phyloP scores from a whole-genome alignment of 495 filamentous ascomycete genomes.

The Collariella sp. region DNA sequence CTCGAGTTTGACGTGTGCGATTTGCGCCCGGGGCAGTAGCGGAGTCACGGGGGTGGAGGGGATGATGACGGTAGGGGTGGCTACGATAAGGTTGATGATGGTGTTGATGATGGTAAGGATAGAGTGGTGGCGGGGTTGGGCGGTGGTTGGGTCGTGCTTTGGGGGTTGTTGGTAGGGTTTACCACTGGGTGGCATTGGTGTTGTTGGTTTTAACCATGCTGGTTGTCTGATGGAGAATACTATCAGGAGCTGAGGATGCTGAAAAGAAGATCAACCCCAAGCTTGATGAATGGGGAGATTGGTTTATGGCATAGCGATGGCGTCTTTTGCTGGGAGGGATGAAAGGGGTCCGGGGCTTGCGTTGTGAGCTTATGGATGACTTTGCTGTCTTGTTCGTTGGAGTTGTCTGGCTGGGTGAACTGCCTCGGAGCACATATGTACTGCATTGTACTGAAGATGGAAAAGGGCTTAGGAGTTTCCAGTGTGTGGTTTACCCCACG shows the following conservation, averaged over 20 bases:
- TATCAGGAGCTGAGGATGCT: too few species aligned
- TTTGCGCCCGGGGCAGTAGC: slow-evolving; percentile 12
- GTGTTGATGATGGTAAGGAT: too few species aligned
- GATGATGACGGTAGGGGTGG: neutral
- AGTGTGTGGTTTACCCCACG: too few species aligned
- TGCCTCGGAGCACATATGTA: too few species aligned
- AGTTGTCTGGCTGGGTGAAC: too few species aligned
- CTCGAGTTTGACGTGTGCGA: slow-evolving; percentile 23
- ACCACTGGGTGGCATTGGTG: too few species aligned
- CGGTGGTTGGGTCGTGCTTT: neutral
- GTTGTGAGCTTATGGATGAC: too few species aligned
- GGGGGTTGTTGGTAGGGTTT: neutral
- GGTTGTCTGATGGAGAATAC: neutral
- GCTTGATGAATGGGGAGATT: neutral
- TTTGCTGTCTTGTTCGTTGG: too few species aligned
- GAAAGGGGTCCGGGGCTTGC: too few species aligned
- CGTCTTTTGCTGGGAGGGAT: slow-evolving; percentile 4
- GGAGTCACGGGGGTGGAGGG: neutral
- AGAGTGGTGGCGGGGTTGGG: neutral
- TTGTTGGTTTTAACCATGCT: neutral
- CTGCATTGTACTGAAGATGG: too few species aligned
- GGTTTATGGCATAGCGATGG: slow-evolving; percentile 5
- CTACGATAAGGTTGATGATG: neutral
- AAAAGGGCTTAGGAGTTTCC: too few species aligned
- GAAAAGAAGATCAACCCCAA: too few species aligned